phyloP scores from a whole-genome alignment of 2,329 filamentous ascomycete genomes.

The Helotiales sp. region DNA sequence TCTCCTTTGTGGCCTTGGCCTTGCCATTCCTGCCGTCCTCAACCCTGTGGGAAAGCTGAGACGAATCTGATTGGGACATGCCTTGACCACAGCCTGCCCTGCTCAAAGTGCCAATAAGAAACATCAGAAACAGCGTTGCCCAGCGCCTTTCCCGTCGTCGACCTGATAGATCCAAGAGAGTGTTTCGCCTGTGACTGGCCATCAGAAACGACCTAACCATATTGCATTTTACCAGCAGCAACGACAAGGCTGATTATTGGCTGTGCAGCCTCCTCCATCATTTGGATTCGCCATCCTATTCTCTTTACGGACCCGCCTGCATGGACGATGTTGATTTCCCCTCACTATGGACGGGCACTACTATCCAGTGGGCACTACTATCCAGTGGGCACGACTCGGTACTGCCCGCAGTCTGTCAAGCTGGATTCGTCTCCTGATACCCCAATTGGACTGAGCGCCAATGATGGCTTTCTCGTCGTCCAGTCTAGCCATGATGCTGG shows the following conservation, averaged over 20 bases:
- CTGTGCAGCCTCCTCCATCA: conserved; percentile 9
- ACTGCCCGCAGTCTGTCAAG: conserved; percentile 17
- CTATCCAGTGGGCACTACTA: conserved; percentile 21
- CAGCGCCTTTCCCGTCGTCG: conserved; percentile 4
- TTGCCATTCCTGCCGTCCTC: conserved; percentile 12
- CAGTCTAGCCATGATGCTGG: conserved; percentile 19
- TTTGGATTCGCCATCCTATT: conserved; percentile 10
- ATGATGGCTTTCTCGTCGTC: conserved; percentile 13
- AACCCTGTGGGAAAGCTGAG: conserved; percentile 18
- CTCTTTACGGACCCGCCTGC: conserved; percentile 24
- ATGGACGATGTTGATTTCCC: conserved; percentile 27
- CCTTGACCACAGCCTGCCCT: conserved; percentile 17
- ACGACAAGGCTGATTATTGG: conserved; percentile 22
- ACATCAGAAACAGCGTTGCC: conserved; percentile 8
- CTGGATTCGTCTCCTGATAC: conserved; percentile 6
- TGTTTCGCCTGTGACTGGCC: conserved; percentile 30
- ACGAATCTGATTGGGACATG: conserved; percentile 18
- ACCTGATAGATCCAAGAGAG: conserved; percentile 23
- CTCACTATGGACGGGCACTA: conserved; percentile 23
- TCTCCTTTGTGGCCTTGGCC: conserved; percentile 3
- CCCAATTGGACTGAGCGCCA: conserved; percentile 18
- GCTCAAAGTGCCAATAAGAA: conserved; percentile 28
- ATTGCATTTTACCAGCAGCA: conserved; percentile 25
- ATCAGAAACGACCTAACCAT: conserved; percentile 25
- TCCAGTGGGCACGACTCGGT: conserved; percentile 23